Evolutionary conservation across 2,329 filamentous ascomycete species (phyloP).

Genomic region (Drechslera avenae): DNA sequence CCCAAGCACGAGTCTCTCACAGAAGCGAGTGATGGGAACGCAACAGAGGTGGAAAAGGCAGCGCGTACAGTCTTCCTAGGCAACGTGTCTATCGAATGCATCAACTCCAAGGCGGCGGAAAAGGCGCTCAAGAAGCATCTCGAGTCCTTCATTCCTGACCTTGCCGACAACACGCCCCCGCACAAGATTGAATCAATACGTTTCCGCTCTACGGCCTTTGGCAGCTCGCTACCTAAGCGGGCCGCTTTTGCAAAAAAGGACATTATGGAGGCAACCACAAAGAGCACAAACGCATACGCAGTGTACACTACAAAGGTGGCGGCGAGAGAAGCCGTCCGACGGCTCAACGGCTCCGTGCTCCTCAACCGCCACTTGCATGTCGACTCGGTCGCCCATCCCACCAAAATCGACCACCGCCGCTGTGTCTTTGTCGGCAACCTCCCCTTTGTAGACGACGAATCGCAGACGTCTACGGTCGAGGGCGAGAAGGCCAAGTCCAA

Average conservation of each 20-base stretch:
- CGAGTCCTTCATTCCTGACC: slow-evolving; percentile 69
- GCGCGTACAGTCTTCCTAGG: slow-evolving; percentile 88
- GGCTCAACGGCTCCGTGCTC: slow-evolving; percentile 82
- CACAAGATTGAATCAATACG: slow-evolving; percentile 88
- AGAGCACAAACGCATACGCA: slow-evolving; percentile 91
- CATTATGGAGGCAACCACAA: slow-evolving; percentile 87
- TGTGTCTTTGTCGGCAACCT: slow-evolving; percentile 97
- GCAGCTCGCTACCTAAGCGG: slow-evolving; percentile 81
- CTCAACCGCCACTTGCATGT: slow-evolving; percentile 88
- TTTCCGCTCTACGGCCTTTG: slow-evolving; percentile 91
- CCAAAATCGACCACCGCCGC: slow-evolving; percentile 79
- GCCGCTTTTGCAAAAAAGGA: slow-evolving; percentile 93
- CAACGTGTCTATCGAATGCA: slow-evolving; percentile 83
- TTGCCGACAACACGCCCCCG: slow-evolving; percentile 53
- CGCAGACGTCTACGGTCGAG: slow-evolving; percentile 65
- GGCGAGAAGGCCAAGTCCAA: slow-evolving; percentile 68
- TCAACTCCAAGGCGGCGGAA: slow-evolving; percentile 80
- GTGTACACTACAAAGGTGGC: slow-evolving; percentile 80
- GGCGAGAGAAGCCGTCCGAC: slow-evolving; percentile 74
- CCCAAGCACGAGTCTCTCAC: slow-evolving; percentile 58
- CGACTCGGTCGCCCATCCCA: slow-evolving; percentile 87
- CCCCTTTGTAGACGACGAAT: slow-evolving; percentile 93
- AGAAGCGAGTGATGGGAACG: slow-evolving; percentile 46
- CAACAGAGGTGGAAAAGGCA: slow-evolving; percentile 78
- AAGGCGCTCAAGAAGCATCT: slow-evolving; percentile 79